A percentile compares a stretch with the other conserved stretches of the same genome.
Conservation (phyloP, 495 filamentous ascomycete genomes). For the Trichoderma virens region DNA sequence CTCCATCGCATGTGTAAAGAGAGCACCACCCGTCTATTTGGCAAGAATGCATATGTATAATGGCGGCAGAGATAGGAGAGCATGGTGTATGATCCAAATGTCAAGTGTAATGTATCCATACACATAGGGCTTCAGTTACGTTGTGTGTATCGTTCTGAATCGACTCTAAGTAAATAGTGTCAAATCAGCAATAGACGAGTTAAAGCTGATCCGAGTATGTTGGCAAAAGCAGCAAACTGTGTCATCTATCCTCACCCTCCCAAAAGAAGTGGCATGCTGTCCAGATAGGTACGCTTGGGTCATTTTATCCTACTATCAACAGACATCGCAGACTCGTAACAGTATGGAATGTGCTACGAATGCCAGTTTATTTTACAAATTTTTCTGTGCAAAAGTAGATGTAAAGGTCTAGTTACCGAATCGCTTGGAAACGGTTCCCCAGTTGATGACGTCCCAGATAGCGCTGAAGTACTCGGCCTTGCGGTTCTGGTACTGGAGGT, state of each 20-base stretch:
- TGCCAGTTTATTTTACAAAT: neutral
- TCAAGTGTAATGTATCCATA: neutral
- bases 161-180: too few relatives aligned
- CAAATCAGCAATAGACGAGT: too few relatives aligned
- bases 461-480: conserved; percentile 97
- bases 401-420: conserved; percentile 47
- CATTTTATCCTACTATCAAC: neutral
- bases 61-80: neutral
- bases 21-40: neutral
- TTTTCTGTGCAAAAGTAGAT: too few relatives aligned
- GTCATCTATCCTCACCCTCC: too few relatives aligned
- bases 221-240: too few relatives aligned
- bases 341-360: neutral
- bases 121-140: too few relatives aligned
- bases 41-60: too few relatives aligned
- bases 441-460: conserved; percentile 96
- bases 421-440: conserved; percentile 85
- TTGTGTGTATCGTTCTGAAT: too few relatives aligned
- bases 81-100: neutral
- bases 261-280: too few relatives aligned
- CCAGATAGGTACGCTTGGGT: neutral
- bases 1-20: neutral
- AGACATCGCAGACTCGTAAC: neutral
- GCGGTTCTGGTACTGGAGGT: conserved; percentile 93
- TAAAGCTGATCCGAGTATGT: too few relatives aligned